phyloP scores from a whole-genome alignment of 73 alveolate genomes.

The Tetrahymena elliotti region DNA sequence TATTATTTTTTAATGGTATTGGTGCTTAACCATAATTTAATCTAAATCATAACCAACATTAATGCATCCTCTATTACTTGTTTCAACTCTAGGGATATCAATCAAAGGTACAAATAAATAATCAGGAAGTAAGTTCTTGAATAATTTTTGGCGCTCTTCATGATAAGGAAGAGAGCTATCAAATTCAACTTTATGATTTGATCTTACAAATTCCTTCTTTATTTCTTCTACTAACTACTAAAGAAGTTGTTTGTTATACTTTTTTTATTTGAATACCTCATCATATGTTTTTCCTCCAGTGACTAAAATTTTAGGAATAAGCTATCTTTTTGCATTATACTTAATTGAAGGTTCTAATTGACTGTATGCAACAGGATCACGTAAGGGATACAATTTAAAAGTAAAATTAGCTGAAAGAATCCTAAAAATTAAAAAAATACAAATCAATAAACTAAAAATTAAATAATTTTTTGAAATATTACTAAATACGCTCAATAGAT shows the following conservation, averaged over 20 bases:
- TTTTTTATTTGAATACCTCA: slow-evolving; percentile 6
- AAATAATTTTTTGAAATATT: neutral
- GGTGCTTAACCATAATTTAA: neutral
- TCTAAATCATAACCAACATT: neutral
- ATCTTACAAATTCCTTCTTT: slow-evolving; percentile 5
- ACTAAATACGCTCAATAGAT: neutral
- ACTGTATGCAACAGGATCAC: slow-evolving; percentile 29
- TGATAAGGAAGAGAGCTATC: slow-evolving; percentile 19
- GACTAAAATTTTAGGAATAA: slow-evolving; percentile 11
- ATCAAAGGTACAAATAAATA: slow-evolving; percentile 1
- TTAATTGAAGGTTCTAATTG: slow-evolving; percentile 28
- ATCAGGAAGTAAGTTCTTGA: slow-evolving; percentile 21
- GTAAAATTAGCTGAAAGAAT: slow-evolving; percentile 6
- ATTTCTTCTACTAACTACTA: slow-evolving; percentile 2
- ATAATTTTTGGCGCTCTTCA: slow-evolving; percentile 18
- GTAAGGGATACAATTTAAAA: slow-evolving; percentile 13
- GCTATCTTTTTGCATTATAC: slow-evolving; percentile 31
- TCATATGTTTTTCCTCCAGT: neutral
- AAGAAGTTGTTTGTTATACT: neutral
- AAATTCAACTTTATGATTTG: slow-evolving; percentile 26
- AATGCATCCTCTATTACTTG: neutral
- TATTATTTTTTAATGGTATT: no score
- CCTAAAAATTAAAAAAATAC: neutral
- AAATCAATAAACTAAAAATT: neutral
- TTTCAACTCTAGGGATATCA: neutral